A percentile compares a stretch with the other conserved stretches of the same genome.
These are phyloP conservation scores for Venturia pyrina DNA, from an alignment of 2,329 filamentous ascomycete genomes.

Conservation along the genomic window DNA sequence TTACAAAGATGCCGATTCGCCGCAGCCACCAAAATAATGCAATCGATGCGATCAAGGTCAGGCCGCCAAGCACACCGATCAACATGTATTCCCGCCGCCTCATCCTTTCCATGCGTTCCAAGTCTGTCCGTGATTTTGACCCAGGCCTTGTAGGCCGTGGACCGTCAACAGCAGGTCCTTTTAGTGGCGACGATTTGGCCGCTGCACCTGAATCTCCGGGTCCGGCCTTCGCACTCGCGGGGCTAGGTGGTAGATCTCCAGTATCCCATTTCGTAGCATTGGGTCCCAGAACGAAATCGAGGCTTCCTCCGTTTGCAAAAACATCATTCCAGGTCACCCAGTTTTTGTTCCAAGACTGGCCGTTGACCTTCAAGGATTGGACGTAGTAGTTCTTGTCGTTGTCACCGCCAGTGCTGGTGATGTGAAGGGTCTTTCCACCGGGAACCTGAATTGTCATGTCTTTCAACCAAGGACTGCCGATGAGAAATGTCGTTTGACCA, in stretches of 20 bases:
- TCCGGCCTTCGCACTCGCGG: conserved; percentile 26
- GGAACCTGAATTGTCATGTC: conserved; percentile 51
- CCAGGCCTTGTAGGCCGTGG: background rate
- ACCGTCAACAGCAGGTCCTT: background rate
- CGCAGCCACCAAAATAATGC: background rate
- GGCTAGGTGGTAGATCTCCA: conserved; percentile 51
- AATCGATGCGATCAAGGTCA: background rate
- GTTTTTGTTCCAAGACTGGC: conserved; percentile 48
- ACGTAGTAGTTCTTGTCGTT: conserved; percentile 45
- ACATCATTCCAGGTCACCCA: conserved; percentile 60
- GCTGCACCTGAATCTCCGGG: background rate
- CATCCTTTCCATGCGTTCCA: background rate
- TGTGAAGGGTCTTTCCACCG: conserved; percentile 41
- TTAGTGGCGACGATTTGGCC: background rate
- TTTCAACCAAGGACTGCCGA: conserved; percentile 36
- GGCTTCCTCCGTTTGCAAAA: conserved; percentile 51
- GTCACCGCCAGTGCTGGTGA: conserved; percentile 44
- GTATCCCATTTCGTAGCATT: conserved; percentile 47
- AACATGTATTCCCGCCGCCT: background rate
- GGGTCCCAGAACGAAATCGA: conserved; percentile 55
- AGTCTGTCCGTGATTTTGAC: background rate
- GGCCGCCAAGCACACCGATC: background rate
- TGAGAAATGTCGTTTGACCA: conserved; percentile 57
- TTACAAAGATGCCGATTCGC: background rate
- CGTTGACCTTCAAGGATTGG: conserved; percentile 57